phyloP scores from a whole-genome alignment of 257 asterid genomes.

The Solanum chmielewskii region DNA sequence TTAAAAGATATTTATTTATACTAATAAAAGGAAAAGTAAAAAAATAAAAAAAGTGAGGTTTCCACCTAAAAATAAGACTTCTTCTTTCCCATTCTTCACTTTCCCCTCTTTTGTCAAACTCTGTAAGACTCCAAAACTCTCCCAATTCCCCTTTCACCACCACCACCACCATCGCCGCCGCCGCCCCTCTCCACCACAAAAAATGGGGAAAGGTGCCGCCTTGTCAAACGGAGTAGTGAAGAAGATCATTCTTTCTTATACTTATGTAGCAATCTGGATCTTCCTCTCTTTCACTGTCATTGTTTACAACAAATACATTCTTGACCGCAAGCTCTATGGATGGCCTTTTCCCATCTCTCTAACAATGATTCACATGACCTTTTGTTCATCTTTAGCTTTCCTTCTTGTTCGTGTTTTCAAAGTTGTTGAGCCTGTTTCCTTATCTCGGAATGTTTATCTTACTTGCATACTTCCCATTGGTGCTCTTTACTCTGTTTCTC shows the following conservation, averaged over 20 bases:
- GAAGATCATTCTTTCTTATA: constrained; percentile 11
- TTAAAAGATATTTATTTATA: background rate
- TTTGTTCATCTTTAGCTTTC: constrained; percentile 8
- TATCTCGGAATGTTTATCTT: constrained; percentile 4
- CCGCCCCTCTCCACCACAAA: background rate
- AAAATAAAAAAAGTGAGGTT: background rate
- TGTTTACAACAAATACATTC: constrained; percentile 19
- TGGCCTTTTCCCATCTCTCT: constrained; percentile 18
- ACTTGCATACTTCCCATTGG: constrained; percentile 7
- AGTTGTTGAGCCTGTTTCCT: constrained; percentile 4
- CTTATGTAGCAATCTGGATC: constrained; percentile 17
- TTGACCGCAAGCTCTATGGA: constrained; percentile 11
- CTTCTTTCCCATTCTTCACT: background rate
- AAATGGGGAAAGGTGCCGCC: constrained; percentile 8
- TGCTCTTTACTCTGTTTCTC: background rate
- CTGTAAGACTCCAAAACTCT: background rate
- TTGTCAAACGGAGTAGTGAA: constrained; percentile 7
- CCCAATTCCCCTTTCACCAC: background rate
- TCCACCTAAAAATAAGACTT: background rate
- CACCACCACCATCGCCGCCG: background rate
- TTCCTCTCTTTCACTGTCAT: constrained; percentile 18
- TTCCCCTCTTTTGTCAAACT: background rate
- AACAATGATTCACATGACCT: constrained; percentile 15
- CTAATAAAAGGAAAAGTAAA: background rate
- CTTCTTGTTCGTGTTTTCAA: constrained; percentile 6